Base-by-base conservation (phyloP, 345 rosid species). In the Triadica sebifera region DNA sequence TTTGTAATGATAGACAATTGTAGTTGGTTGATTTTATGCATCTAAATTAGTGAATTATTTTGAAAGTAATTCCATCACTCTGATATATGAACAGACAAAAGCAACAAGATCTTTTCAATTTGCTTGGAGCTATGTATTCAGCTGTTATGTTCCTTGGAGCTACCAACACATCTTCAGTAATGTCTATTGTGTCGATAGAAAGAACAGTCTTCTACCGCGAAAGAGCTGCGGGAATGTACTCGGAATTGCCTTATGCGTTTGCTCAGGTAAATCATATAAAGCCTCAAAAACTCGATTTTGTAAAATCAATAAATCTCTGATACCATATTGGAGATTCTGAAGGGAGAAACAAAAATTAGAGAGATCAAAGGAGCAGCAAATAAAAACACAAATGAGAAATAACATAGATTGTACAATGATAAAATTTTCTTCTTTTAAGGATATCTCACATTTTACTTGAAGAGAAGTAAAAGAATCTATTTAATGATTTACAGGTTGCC, bases 221-320 rank as follows among this genome's bases (percentile, higher is more conserved):
- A 59, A 78, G 71, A 51, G 81, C 81, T 13, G 81, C 77, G 1
- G 76, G 81, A 45, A 78, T 78, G 81, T 72, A 66, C 51, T 78
- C 73, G 24, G 77, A 73, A 41, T 41, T 78, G 45, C 73, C 81
- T 39, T 73, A 73, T 67, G 77, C 77, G 19, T 50, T 67, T 67
- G 81, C 77, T 41, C 81, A 73, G 58, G 80, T 77, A 66, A 57
- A 16, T 43, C 47, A 43, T 3, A 43, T 29, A 29, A 29, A 29
- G 34, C 34, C 34, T 29, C 34, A 29, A 29, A 29, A 29, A 29
- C 34, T 29, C 1, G 34, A 29, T 29, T 29, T 29, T 29, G 34
- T 29, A 29, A 29, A 29, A 29, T 29, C 1, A 29, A 29, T 1
- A 29, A 29, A 29, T 29, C 34, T 29, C 34, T 29, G 34, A 29